Base-by-base conservation (phyloP, 495 filamentous ascomycete species). In the Aspergillus coremiiformis region DNA sequence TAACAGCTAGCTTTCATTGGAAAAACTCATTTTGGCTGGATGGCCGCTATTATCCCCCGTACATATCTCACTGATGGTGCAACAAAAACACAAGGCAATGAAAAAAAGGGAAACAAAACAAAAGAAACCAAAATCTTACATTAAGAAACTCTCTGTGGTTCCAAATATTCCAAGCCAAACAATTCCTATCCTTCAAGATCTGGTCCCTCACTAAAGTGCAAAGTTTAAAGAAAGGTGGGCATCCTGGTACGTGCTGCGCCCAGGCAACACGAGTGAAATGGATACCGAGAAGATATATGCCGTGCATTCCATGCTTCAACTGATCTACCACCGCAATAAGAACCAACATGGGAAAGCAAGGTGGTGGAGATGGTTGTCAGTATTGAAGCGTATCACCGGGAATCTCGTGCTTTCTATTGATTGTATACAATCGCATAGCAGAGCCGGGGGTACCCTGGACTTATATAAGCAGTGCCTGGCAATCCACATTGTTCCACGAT, bases 261-360 rank as follows among this genome's bases (percentile, higher is more conserved):
- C 17, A 21, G 21, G 4, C 7, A 7, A 17, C 9, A 21, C 20
- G 29, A n/a, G 3, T n/a, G 8, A 48, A 50, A 71, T 71, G 67
- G 67, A 74, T 15, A 22, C 49, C 6, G 54, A 66, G 23, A 61
- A 67, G 33, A 54, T 74, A 6, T 49, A 47, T 24, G 56, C 57
- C n/a, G 56, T 72, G 1, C 58, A 69, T 53, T 63, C 66, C 0
- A 61, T 65, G 4, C 78, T 94, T 35, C 72, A 80, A 49, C 68
- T 86, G 58, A 70, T 89, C 43, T 79, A 80, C 59, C 85, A 89
- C 65, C 86, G 86, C 62, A 90, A 91, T 69, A 84, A 83, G 57
- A 92, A 92, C 66, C 88, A 93, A 66, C 87, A 92, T 64, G 79
- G 78, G 32, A 68, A 71, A 32, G 68, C 81, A 3, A 81, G 78